These are phyloP conservation scores for Coelastrella sp. DNA, from an alignment of 139 green algal genomes.

Conservation along the genomic window DNA sequence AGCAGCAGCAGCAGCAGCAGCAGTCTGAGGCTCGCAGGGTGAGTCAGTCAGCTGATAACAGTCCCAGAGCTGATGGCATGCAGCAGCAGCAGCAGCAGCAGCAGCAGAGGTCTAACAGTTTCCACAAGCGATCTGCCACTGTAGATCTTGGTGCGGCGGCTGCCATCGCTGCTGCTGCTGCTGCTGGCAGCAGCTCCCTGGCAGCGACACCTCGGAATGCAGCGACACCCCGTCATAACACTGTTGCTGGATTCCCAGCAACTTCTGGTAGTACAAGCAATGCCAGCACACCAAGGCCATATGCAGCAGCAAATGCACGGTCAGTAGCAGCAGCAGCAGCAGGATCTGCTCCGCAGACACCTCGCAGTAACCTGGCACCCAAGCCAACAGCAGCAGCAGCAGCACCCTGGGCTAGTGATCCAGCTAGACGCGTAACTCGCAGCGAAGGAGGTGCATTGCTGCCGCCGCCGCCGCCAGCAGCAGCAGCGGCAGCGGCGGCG, in stretches of 20 bases:
- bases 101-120: not conserved
- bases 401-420: not conserved
- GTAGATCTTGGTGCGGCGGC: not conserved
- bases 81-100: slow-evolving; percentile 21
- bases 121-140: not conserved
- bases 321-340: not conserved
- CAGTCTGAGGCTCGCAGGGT: not conserved
- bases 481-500: not conserved
- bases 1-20: not conserved
- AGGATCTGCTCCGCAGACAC: not conserved
- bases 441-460: not conserved
- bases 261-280: too few relatives aligned
- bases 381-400: not conserved
- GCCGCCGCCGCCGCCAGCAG: not conserved
- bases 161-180: not conserved
- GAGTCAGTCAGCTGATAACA: too few relatives aligned
- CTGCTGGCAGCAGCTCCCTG: not conserved
- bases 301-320: not conserved
- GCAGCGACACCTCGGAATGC: not conserved
- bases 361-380: too few relatives aligned
- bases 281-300: too few relatives aligned
- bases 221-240: too few relatives aligned
- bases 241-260: too few relatives aligned
- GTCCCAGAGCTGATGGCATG: not conserved
- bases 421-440: not conserved